Evolutionary conservation across 2,329 filamentous ascomycete species (phyloP), one percentile per base, ranked within the genome.

Genomic region (Teratosphaeria epicoccoides): DNA sequence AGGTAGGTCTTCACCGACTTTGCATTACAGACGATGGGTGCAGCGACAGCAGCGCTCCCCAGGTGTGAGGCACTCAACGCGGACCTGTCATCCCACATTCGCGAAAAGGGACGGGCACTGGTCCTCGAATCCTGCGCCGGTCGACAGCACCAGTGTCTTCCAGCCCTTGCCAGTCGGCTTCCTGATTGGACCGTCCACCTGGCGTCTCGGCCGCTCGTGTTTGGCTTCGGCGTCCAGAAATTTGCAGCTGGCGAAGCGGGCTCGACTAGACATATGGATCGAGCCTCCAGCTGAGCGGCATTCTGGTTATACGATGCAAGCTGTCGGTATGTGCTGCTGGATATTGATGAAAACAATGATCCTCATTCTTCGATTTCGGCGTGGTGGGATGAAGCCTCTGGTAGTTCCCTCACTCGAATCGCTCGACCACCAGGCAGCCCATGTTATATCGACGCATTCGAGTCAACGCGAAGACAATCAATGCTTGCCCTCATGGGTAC

Each of bases 131-230:
- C 61, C 4, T 66, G 62, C 49, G 62, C 63, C 24, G 63, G 63
- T 14, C 54, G 50, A 22, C 59, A 60, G 43, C 63, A 65, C 43
- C 59, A 63, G 49, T 48, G 49, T 22, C 48, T 52, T 10, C 17
- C 4, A 24, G 33, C 49, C 2, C 44, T 63, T 9, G 56, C 61
- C 1, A 57, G 52, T 9, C 60, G 58, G 59, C 50, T 62, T 3
- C 63, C 63, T 4, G 63, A 66, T 43, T 66, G 63, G 63, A 61
- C 60, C 0, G 50, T 58, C 9, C 50, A 59, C 24, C 50, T 64
- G 5, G 49, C 47, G 11, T 60, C 60, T 2, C 44, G 62, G 14
- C 62, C 63, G 14, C 54, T 66, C 7, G 52, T 64, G 29, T 65
- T 65, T 44, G 62, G 59, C 3, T 25, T 56, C 10, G 49, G 50